Evolutionary conservation across 2,329 filamentous ascomycete species (phyloP).

Genomic region (Dothideomycetidae sp.): DNA sequence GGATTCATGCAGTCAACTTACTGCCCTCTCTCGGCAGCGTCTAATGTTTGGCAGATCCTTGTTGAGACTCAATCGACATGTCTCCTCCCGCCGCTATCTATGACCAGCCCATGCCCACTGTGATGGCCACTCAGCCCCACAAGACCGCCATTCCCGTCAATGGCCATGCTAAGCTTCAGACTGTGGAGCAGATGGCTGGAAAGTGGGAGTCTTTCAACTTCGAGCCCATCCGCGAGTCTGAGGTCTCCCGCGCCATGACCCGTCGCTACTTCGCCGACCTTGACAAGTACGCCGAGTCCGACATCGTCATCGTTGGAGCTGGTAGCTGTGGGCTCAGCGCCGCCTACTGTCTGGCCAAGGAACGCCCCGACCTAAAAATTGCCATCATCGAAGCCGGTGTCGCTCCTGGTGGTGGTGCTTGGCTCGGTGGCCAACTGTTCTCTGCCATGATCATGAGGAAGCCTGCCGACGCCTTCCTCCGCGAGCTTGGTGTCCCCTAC

Average conservation of each 20-base stretch:
- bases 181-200: slow-evolving; percentile 51
- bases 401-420: slow-evolving; percentile 75
- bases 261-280: slow-evolving; percentile 84
- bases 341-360: slow-evolving; percentile 69
- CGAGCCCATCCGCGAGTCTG: slow-evolving; percentile 74
- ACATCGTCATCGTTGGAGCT: slow-evolving; percentile 85
- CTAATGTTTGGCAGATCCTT: slow-evolving; percentile 28
- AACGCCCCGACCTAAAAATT: slow-evolving; percentile 80
- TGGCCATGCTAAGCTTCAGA: slow-evolving; percentile 34
- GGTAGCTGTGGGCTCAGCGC: slow-evolving; percentile 77
- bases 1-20: slow-evolving; percentile 69
- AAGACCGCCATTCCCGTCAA: slow-evolving; percentile 22
- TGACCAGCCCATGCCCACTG: slow-evolving; percentile 34
- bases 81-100: slow-evolving; percentile 58
- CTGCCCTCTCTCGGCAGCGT: slow-evolving; percentile 22
- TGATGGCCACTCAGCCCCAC: slow-evolving; percentile 30
- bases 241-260: slow-evolving; percentile 88
- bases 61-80: slow-evolving; percentile 42
- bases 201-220: slow-evolving; percentile 77
- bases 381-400: slow-evolving; percentile 82
- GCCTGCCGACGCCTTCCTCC: slow-evolving; percentile 72
- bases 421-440: slow-evolving; percentile 90
- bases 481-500: slow-evolving; percentile 67
- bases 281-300: slow-evolving; percentile 77
- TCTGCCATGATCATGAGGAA: slow-evolving; percentile 92